phyloP scores from a whole-genome alignment of 1,139 yeast species.

The Yamadazyma friedrichii region DNA sequence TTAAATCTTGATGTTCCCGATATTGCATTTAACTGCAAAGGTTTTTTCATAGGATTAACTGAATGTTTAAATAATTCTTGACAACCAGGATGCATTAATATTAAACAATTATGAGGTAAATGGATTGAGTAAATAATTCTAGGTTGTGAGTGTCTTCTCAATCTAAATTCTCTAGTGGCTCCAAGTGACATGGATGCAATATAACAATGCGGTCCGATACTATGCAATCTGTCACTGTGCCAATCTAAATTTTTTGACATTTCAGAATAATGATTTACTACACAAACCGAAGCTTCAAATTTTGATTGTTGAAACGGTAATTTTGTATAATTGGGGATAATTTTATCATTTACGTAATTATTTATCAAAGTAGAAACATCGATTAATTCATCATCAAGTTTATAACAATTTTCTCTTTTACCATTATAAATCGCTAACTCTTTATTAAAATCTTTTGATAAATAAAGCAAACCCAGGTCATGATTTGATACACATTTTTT shows the following conservation, averaged over 20 bases:
- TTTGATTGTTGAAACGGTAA: constrained; percentile 21
- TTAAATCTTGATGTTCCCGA: constrained; percentile 55
- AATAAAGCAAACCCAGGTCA: constrained; percentile 35
- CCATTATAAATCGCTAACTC: constrained; percentile 19
- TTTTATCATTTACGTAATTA: constrained; percentile 38
- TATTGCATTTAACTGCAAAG: constrained; percentile 41
- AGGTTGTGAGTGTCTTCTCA: constrained; percentile 37
- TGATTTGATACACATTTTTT: constrained; percentile 58
- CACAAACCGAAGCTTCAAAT: constrained; percentile 54
- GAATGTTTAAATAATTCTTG: constrained; percentile 71
- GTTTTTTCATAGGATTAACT: constrained; percentile 26
- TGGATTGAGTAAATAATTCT: constrained; percentile 47
- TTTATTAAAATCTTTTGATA: constrained; percentile 27
- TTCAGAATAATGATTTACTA: constrained; percentile 54
- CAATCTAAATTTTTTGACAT: constrained; percentile 57
- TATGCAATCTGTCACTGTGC: constrained; percentile 71
- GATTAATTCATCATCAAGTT: constrained; percentile 24
- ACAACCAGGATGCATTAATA: constrained; percentile 74
- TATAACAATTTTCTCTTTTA: constrained; percentile 1
- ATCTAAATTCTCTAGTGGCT: constrained; percentile 61
- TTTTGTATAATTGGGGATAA: constrained; percentile 26
- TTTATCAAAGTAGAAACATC: constrained; percentile 42
- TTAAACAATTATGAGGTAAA: constrained; percentile 61
- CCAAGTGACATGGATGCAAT: constrained; percentile 70
- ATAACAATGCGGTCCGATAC: constrained; percentile 66